phyloP scores from a whole-genome alignment of 306 rosid species.

The Quercus engelmannii region DNA sequence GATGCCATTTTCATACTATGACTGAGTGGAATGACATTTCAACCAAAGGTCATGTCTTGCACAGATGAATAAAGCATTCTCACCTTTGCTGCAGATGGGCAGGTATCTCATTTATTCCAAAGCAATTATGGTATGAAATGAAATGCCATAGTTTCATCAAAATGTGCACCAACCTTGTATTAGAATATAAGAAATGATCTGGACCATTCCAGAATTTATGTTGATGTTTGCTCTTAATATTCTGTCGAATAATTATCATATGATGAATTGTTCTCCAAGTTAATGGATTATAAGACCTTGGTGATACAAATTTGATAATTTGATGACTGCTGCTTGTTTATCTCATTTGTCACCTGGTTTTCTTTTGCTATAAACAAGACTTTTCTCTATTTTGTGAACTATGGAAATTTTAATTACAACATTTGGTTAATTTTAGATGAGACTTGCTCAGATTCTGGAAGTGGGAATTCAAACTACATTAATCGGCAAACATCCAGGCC shows the following conservation, averaged over 20 bases:
- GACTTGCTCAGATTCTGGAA: conserved; percentile 65
- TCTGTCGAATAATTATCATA: not conserved
- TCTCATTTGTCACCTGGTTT: not conserved
- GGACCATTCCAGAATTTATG: not conserved
- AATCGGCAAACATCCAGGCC: conserved; percentile 62
- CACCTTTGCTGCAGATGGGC: too few species aligned
- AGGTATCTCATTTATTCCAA: too few species aligned
- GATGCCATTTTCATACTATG: too few species aligned
- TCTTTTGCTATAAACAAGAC: not conserved
- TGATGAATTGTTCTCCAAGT: not conserved
- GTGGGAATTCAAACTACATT: conserved; percentile 48
- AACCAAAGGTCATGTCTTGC: too few species aligned
- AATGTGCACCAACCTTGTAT: too few species aligned
- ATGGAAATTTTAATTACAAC: not conserved
- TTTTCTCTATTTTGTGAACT: not conserved
- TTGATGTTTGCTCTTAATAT: not conserved
- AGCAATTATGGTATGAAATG: too few species aligned
- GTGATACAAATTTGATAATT: not conserved
- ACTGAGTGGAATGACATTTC: too few species aligned
- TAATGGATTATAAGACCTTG: not conserved
- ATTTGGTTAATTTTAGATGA: conserved; percentile 57
- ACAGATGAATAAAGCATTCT: too few species aligned
- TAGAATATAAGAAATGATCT: not conserved
- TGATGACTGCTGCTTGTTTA: not conserved
- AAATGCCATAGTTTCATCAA: too few species aligned